These are phyloP conservation scores for Lepidopterella palustris DNA, from an alignment of 495 filamentous ascomycete species.

Conservation along the genomic window DNA sequence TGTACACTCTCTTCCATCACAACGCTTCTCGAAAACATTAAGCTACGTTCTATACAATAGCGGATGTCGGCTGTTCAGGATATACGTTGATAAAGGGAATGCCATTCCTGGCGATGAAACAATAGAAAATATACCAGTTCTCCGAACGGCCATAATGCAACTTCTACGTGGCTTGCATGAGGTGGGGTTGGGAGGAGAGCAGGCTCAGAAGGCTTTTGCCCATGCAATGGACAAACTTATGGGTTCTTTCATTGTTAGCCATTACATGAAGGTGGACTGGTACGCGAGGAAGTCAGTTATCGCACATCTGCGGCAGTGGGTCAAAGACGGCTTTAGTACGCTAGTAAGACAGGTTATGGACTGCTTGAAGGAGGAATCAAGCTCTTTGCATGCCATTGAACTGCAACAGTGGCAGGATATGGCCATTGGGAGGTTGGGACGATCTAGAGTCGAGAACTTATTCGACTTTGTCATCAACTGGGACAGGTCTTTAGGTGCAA, in stretches of 20 bases:
- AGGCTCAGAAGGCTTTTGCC: constrained; percentile 69
- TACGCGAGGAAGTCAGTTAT: constrained; percentile 43
- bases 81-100: constrained; percentile 12
- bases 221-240: constrained; percentile 37
- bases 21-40: constrained; percentile 29
- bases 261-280: constrained; percentile 35
- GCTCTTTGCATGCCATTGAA: constrained; percentile 9
- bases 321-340: constrained; percentile 24
- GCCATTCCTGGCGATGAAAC: background rate
- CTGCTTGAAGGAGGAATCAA: constrained; percentile 17
- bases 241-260: constrained; percentile 26
- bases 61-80: constrained; percentile 22
- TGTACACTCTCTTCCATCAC: constrained; percentile 25
- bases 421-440: constrained; percentile 68
- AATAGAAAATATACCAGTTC: constrained; percentile 5
- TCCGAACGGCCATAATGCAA: constrained; percentile 8
- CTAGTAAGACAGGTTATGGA: constrained; percentile 24
- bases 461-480: constrained; percentile 86
- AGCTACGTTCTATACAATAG: constrained; percentile 27
- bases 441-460: constrained; percentile 70
- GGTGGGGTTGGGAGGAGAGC: constrained; percentile 68
- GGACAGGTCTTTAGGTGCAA: constrained; percentile 65
- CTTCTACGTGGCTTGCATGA: constrained; percentile 47
- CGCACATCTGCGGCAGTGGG: constrained; percentile 52
- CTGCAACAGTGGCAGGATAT: constrained; percentile 65